phyloP scores from a whole-genome alignment of 2,329 filamentous ascomycete species.

The Zymoseptoria passerinii region DNA sequence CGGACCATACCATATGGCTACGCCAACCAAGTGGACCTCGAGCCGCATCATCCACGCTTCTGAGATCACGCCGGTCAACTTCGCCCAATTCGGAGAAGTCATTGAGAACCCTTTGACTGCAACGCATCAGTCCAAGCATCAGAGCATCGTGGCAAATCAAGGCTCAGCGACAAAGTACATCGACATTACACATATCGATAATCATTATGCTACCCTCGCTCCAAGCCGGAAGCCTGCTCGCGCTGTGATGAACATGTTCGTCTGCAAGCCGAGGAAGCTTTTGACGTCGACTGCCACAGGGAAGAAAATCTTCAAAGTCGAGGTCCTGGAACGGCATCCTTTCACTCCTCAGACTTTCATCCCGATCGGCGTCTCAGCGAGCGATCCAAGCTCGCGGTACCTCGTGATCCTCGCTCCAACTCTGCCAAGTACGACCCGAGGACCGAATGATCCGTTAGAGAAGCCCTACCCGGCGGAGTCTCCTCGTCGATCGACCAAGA shows the following conservation, averaged over 20 bases:
- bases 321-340: constrained; percentile 80
- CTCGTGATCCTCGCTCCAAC: constrained; percentile 85
- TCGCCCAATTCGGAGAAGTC: constrained; percentile 75
- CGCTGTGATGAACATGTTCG: constrained; percentile 79
- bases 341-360: constrained; percentile 92
- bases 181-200: constrained; percentile 63
- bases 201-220: constrained; percentile 57
- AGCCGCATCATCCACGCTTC: constrained; percentile 45
- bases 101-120: constrained; percentile 53
- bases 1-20: constrained; percentile 1
- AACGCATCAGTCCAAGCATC: constrained; percentile 25
- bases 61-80: constrained; percentile 60
- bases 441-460: not conserved
- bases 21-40: constrained; percentile 22
- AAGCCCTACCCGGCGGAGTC: constrained; percentile 35
- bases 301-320: constrained; percentile 50
- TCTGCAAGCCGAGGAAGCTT: constrained; percentile 62
- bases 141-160: constrained; percentile 65
- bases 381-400: constrained; percentile 49
- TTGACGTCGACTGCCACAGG: constrained; percentile 17
- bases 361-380: constrained; percentile 54
- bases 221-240: constrained; percentile 50
- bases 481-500: constrained; percentile 22
- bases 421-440: constrained; percentile 38
- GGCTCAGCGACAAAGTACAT: constrained; percentile 81